These are phyloP conservation scores for Umbellularia californica DNA, from an alignment of 164 flowering plant species.

Conservation along the genomic window DNA sequence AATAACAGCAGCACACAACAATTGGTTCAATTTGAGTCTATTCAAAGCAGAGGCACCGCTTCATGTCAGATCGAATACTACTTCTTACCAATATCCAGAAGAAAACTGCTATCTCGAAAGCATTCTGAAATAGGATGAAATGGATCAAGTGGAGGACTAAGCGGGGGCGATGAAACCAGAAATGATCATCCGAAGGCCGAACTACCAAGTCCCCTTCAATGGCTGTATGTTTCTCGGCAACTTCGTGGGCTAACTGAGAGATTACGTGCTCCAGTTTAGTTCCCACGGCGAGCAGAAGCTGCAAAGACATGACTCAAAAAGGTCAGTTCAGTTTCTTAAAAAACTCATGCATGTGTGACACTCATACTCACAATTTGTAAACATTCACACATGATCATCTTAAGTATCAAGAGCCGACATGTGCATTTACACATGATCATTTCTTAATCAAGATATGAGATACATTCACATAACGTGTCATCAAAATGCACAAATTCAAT, in stretches of 20 bases:
- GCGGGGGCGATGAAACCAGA: conserved; percentile 61
- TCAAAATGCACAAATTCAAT: background rate
- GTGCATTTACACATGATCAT: background rate
- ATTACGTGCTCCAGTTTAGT: conserved; percentile 74
- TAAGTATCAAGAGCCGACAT: background rate
- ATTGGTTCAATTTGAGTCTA: no score
- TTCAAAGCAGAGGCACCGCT: no score
- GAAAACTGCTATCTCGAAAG: conserved; percentile 82
- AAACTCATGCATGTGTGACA: background rate
- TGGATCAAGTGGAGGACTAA: conserved; percentile 67
- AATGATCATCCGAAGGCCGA: conserved; percentile 70
- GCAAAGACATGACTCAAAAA: conserved; percentile 7
- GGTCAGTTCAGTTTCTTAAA: background rate
- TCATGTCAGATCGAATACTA: background rate
- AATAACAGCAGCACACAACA: no score
- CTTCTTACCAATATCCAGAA: conserved; percentile 69
- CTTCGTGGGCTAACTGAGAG: conserved; percentile 51
- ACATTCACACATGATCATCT: background rate
- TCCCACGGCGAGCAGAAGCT: conserved; percentile 76
- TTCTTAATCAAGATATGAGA: no score
- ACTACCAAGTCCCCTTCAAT: conserved; percentile 36
- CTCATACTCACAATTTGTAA: background rate
- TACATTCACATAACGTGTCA: no score
- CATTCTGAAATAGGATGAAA: conserved; percentile 70
- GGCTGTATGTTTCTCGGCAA: conserved; percentile 25